Percentiles rank a stretch among this genome's conserved stretches.
phyloP scores from a whole-genome alignment of 2,329 filamentous ascomycete species.

The Coniella lustricola region DNA sequence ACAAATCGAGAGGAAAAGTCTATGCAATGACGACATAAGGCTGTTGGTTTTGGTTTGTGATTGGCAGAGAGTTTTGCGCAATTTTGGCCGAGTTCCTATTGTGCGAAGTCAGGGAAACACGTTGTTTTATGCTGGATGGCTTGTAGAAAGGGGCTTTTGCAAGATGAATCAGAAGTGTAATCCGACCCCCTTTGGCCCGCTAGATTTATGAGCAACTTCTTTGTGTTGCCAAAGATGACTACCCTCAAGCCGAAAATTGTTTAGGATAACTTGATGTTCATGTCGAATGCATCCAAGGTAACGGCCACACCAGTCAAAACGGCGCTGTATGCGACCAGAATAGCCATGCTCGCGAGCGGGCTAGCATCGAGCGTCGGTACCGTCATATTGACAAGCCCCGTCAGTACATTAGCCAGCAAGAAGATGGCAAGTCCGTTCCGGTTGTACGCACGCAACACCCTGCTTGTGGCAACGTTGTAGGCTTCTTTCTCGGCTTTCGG shows the following conservation, averaged over 20 bases:
- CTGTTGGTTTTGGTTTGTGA: too few species aligned
- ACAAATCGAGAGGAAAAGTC: too few species aligned
- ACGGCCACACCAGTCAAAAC: slow-evolving; percentile 62
- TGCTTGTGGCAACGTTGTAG: slow-evolving; percentile 66
- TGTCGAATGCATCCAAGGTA: slow-evolving; percentile 54
- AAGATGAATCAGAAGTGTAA: too few species aligned
- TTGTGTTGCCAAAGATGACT: too few species aligned
- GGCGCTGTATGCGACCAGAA: slow-evolving; percentile 67
- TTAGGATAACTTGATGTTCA: slow-evolving; percentile 59
- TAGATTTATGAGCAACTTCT: too few species aligned
- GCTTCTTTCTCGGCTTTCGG: slow-evolving; percentile 54
- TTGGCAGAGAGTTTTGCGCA: too few species aligned
- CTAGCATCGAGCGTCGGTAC: slow-evolving; percentile 71
- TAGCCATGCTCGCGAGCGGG: slow-evolving; percentile 58
- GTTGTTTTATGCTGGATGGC: too few species aligned
- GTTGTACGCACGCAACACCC: slow-evolving; percentile 77
- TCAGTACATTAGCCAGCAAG: slow-evolving; percentile 79
- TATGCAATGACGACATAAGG: too few species aligned
- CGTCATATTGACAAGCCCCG: slow-evolving; percentile 81
- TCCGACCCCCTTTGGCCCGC: neutral
- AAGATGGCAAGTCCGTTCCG: slow-evolving; percentile 83
- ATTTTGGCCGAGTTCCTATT: too few species aligned
- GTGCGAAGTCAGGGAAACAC: too few species aligned
- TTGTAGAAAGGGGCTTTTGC: too few species aligned
- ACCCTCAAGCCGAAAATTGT: neutral